Conservation (phyloP, 306 rosid genomes). For the Clitoria ternatea region DNA sequence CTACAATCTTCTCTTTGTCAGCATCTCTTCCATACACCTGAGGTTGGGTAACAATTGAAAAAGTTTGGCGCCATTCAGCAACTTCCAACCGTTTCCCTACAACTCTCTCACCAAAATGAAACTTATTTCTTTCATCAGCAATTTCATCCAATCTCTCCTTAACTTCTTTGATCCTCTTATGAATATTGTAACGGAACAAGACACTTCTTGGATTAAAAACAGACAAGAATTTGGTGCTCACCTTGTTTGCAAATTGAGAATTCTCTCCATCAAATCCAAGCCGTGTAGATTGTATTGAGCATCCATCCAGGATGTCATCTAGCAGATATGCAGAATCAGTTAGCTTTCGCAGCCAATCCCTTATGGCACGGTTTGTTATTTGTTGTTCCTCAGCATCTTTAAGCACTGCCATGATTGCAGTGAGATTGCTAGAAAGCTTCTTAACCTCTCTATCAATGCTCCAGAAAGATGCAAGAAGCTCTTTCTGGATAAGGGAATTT, state of each 20-base stretch:
- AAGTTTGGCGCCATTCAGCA: constrained; percentile 11
- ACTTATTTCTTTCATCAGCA: not conserved
- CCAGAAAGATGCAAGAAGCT: not conserved
- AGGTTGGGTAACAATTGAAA: not conserved
- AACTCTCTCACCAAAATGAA: not conserved
- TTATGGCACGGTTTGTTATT: not conserved
- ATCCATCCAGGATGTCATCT: constrained; percentile 33
- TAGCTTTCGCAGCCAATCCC: constrained; percentile 17
- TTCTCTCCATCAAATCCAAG: not conserved
- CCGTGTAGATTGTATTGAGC: not conserved
- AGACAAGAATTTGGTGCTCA: not conserved
- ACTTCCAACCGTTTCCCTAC: not conserved
- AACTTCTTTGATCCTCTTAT: constrained; percentile 7
- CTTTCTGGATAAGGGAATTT: no score
- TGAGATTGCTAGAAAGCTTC: not conserved
- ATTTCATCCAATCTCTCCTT: not conserved
- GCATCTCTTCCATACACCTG: constrained; percentile 11
- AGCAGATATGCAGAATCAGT: not conserved
- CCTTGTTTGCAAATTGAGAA: not conserved
- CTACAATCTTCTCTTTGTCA: not conserved
- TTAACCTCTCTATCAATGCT: not conserved
- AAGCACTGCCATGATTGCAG: constrained; percentile 24
- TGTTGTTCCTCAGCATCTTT: constrained; percentile 38
- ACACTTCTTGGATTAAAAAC: not conserved
- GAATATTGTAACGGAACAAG: not conserved